Conservation (phyloP, 768 basidiomycete species). For the Chalciporus pseudorubinellus region DNA sequence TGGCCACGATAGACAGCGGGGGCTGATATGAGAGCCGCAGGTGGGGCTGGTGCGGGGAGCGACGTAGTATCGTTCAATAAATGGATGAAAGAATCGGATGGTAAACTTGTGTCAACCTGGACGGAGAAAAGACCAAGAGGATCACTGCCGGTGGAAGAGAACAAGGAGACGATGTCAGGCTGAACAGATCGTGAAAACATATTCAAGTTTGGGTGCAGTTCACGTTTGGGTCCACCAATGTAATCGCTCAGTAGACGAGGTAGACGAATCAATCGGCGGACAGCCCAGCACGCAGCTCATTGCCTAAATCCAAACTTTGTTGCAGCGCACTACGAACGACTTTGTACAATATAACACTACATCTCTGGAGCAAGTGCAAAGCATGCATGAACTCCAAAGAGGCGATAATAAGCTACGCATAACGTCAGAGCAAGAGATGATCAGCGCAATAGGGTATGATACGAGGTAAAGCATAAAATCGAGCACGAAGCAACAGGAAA, state of each 20-base stretch:
- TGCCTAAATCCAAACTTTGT: constrained; percentile 3
- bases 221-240: constrained; percentile 5
- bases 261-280: constrained; percentile 4
- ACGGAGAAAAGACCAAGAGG: constrained; percentile 56
- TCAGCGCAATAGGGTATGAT: constrained; percentile 2
- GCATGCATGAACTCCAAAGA: neutral
- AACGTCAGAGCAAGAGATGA: neutral
- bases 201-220: constrained; percentile 6
- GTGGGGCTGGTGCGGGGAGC: constrained; percentile 43
- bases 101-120: constrained; percentile 47
- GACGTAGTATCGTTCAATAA: constrained; percentile 60
- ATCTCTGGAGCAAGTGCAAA: neutral
- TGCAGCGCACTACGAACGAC: neutral
- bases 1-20: constrained; percentile 34
- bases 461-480: constrained; percentile 10
- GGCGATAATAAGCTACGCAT: constrained; percentile 5
- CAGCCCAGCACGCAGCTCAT: neutral
- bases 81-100: constrained; percentile 62
- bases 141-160: constrained; percentile 68
- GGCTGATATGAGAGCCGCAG: constrained; percentile 45
- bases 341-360: constrained; percentile 3
- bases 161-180: constrained; percentile 63
- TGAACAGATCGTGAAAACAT: constrained; percentile 62
- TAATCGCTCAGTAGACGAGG: constrained; percentile 18
- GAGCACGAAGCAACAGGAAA: constrained; percentile 2